Base-by-base conservation (phyloP, 306 rosid genomes). In the Cucumis cinereus region DNA sequence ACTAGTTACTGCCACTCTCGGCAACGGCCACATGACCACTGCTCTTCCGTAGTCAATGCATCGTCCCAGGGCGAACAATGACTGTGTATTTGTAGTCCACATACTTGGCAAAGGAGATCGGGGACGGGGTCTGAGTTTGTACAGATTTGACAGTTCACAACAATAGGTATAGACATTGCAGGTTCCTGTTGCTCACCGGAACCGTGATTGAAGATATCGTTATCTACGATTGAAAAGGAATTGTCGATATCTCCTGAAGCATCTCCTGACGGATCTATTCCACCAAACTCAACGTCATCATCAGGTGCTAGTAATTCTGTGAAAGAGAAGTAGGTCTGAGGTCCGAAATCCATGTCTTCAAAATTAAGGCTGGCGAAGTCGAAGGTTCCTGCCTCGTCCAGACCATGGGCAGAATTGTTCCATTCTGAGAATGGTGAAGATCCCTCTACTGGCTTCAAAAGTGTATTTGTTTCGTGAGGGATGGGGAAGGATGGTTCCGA, bases 11-110 rank as follows among this genome's bases (percentile, higher is more conserved):
- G 73, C 97, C 96, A 92, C 58, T 95, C 91, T 70, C 92, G 93
- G 78, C 99, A 95, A 50, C 78, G 75, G 66, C 86, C 88, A 79
- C 97, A 92, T 78, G 83, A 89, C 99, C 98, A 92, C 30, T 60
- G 74, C 64, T 83, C 86, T 53, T 71, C 75, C 40, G 22, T 56
- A 14, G 81, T 64, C 36, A 87, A 72, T n/a, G 80, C 52, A 69
- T 90, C 93, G 19, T 45, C 84, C 89, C 93, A 81, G 7, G 96
- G 90, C 15, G 91, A 84, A 81, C 99, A 95, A 7, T 80, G 77
- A 75, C 85, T 83, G 81, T 95, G 99, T 77, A 88, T 76, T 81
- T 85, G 80, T 38, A 81, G 69, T 77, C 98, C 93, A 61, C 99
- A 95, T 36, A 60, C 78, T 73, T 85, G 77, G 74, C 99, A 95